Evolutionary conservation across 129 eudicot genomes (phyloP), one percentile per base, ranked within the genome.

Genomic region (Ambrosia artemisiifolia): DNA sequence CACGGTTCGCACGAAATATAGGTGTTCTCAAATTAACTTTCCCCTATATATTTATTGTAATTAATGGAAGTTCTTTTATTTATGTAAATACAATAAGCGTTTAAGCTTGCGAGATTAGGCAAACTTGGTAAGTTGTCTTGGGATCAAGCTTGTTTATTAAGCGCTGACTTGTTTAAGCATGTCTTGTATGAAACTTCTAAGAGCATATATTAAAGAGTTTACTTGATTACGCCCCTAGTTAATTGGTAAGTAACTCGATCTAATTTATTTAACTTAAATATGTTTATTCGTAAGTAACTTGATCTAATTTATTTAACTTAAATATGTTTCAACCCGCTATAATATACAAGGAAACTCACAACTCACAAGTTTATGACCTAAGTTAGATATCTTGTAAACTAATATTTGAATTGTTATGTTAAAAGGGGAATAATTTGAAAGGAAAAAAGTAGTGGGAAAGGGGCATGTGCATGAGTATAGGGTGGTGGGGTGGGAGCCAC

Each of bases 381-480:
- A 24, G 16, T 17, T 56, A 59, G 1, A 59, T 11, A 59, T 5
- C 33, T 30, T 57, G 38, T 57, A 11, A 11, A 13, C 4, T 61
- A 61, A 12, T 10, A 20, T 42, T 72, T 44, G 13, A n/a, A 13
- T 3, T 68, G 17, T 33, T 10, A 8, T 50, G 28, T 43, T 5
- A 46, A 61, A 60, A 38, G 43, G 11, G 75, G 54, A 48, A 35
- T 9, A 3, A 16, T 43, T 35, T 34, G 68, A 63, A 49, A 67
- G 34, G 63, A 20, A 76, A 66, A 71, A 73, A 24, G 66, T 36
- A 80, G 69, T 61, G 68, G 24, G 63, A 16, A 76, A 63, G 64
- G 49, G 24, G 80, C 89, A 85, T 86, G 91, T 86, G 86, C 67
- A 85, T 70, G 79, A 50, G 78, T 73, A 64, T 74, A 75, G 83